These are phyloP conservation scores for Acanthamoeba lenticulata DNA, from an alignment of 208 protist species.

Conservation along the genomic window DNA sequence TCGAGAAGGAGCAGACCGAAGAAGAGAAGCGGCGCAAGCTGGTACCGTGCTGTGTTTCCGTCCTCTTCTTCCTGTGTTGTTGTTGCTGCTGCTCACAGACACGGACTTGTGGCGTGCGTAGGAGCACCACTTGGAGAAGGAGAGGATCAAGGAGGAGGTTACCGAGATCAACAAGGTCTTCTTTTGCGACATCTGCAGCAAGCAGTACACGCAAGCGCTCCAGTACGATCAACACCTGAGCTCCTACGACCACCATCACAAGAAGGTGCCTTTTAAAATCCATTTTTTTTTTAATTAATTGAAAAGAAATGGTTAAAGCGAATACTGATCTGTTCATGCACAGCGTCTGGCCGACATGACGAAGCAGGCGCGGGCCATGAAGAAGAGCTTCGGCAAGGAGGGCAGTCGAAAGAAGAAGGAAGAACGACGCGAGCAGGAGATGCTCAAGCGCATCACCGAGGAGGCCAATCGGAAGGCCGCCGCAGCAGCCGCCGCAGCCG, in stretches of 20 bases:
- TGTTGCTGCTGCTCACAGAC: not conserved
- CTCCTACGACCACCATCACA: constrained; percentile 74
- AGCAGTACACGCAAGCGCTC: constrained; percentile 71
- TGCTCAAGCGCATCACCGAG: not conserved
- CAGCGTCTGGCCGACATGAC: not conserved
- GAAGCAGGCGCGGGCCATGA: not conserved
- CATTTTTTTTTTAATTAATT: not conserved
- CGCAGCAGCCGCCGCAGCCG: too few species aligned
- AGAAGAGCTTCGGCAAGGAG: not conserved
- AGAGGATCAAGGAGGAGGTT: constrained; percentile 57
- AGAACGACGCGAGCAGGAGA: not conserved
- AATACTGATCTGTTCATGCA: not conserved
- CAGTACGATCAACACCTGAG: constrained; percentile 66
- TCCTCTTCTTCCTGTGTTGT: not conserved
- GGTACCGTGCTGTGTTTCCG: constrained; percentile 1
- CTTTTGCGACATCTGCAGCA: constrained; percentile 70
- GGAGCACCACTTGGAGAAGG: constrained; percentile 8
- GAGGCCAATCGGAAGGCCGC: not conserved
- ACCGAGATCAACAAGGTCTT: constrained; percentile 47
- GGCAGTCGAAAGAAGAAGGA: not conserved
- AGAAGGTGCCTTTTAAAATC: constrained; percentile 35
- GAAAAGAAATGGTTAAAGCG: not conserved
- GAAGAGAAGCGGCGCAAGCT: constrained; percentile 20
- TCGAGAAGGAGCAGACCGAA: constrained; percentile 63
- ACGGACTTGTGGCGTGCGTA: not conserved